These are phyloP conservation scores for Phylloporus arenicola DNA, from an alignment of 768 basidiomycete species.

Conservation along the genomic window DNA sequence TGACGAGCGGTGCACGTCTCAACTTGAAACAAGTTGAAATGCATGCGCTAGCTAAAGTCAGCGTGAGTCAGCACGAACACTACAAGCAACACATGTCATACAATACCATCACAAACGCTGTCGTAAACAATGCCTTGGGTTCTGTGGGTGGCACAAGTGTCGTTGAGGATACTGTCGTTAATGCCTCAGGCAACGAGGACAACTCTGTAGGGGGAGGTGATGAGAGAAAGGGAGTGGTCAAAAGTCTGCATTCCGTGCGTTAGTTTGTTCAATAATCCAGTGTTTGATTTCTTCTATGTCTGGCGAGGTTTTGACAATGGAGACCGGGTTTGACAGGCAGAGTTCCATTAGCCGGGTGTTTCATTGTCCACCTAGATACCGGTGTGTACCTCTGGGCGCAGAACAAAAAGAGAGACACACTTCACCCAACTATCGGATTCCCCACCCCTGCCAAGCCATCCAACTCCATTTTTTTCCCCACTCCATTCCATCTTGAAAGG, in stretches of 20 bases:
- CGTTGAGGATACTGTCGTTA: constrained; percentile 26
- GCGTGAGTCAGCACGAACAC: no score
- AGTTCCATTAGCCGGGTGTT: constrained; percentile 42
- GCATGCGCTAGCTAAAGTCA: no score
- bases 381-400: neutral
- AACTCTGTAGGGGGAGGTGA: no score
- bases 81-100: constrained; percentile 76
- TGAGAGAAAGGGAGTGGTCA: no score
- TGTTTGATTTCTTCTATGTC: neutral
- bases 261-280: no score
- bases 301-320: neutral
- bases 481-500: constrained; percentile 77
- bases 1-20: no score
- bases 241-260: no score
- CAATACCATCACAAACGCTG: constrained; percentile 77
- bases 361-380: constrained; percentile 53
- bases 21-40: no score
- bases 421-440: constrained; percentile 73
- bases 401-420: constrained; percentile 27
- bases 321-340: neutral
- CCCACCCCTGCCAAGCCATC: constrained; percentile 53
- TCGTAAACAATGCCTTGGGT: constrained; percentile 58
- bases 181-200: no score
- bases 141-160: constrained; percentile 24
- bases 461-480: constrained; percentile 65